These are phyloP conservation scores for Wallacemonas collosoma DNA, from an alignment of 208 protist species.

Conservation along the genomic window DNA sequence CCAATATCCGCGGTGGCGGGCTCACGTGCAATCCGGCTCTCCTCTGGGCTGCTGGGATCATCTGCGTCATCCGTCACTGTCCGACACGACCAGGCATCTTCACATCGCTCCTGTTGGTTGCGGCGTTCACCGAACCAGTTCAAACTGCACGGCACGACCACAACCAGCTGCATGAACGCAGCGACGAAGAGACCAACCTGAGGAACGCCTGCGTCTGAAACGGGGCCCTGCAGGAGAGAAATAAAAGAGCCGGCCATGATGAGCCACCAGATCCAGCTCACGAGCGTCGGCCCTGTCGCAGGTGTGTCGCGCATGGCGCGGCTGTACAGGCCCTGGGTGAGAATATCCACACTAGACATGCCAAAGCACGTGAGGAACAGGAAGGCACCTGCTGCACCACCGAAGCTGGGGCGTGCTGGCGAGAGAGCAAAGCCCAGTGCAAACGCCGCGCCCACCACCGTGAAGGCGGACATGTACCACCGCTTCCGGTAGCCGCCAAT, in stretches of 20 bases:
- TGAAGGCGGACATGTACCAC: conserved; percentile 61
- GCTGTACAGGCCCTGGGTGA: conserved; percentile 78
- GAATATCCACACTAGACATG: conserved; percentile 73
- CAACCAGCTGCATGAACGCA: conserved; percentile 51
- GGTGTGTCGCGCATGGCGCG: conserved; percentile 58
- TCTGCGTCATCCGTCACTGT: conserved; percentile 8
- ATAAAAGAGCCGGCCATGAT: conserved; percentile 52
- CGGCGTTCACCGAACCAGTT: conserved; percentile 68
- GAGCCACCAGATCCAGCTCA: conserved; percentile 70
- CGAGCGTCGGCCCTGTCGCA: conserved; percentile 40
- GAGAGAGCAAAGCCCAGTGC: conserved; percentile 47
- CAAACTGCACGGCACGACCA: conserved; percentile 48
- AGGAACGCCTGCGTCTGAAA: conserved; percentile 45
- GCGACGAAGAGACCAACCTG: conserved; percentile 55
- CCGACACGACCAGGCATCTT: conserved; percentile 32
- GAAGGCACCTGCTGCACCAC: conserved; percentile 31
- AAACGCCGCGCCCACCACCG: conserved; percentile 35
- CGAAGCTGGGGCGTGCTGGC: conserved; percentile 33
- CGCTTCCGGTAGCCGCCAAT: conserved; percentile 76
- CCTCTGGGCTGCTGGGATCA: neutral
- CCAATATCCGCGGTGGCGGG: no score
- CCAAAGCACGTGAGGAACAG: conserved; percentile 59
- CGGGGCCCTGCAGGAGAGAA: conserved; percentile 50
- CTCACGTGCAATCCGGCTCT: no score
- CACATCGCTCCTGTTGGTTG: conserved; percentile 50